A percentile compares a stretch with the other conserved stretches of the same genome.
Evolutionary conservation across 768 basidiomycete genomes (phyloP).

Genomic region (Hypholoma sublateritium): DNA sequence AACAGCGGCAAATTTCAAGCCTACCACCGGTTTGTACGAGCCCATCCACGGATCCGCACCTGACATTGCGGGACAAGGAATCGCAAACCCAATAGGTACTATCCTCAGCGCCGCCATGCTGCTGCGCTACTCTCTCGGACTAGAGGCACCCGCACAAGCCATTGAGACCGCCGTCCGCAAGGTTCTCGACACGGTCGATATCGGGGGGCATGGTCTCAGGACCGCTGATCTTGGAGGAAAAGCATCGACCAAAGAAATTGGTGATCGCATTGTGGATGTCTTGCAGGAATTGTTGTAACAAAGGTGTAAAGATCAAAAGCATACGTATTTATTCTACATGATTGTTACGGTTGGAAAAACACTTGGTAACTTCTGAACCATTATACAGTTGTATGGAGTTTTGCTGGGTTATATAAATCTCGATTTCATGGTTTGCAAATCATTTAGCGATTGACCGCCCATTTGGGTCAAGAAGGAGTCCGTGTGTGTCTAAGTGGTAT

Average conservation of each 20-base stretch:
- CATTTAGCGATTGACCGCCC: no score
- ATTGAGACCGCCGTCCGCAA: constrained; percentile 91
- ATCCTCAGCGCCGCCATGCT: constrained; percentile 94
- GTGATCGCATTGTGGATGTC: constrained; percentile 78
- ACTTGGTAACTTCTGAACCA: no score
- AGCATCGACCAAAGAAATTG: constrained; percentile 73
- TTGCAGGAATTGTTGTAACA: constrained; percentile 56
- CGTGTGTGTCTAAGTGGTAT: no score
- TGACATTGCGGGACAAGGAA: constrained; percentile 91
- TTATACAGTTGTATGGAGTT: neutral
- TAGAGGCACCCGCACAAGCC: constrained; percentile 79
- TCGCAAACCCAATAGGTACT: constrained; percentile 94
- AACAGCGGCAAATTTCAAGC: constrained; percentile 66
- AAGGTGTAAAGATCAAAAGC: neutral
- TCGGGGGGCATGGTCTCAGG: constrained; percentile 76
- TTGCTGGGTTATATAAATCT: neutral
- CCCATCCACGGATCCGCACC: constrained; percentile 96
- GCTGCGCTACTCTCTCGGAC: constrained; percentile 90
- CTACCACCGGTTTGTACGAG: constrained; percentile 90
- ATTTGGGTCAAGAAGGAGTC: no score
- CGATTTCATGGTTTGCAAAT: no score
- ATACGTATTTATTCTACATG: no score
- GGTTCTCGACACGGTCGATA: constrained; percentile 69
- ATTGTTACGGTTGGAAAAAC: no score
- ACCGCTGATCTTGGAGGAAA: constrained; percentile 89